phyloP scores from a whole-genome alignment of 768 basidiomycete species.

The Gymnopilus dilepis region DNA sequence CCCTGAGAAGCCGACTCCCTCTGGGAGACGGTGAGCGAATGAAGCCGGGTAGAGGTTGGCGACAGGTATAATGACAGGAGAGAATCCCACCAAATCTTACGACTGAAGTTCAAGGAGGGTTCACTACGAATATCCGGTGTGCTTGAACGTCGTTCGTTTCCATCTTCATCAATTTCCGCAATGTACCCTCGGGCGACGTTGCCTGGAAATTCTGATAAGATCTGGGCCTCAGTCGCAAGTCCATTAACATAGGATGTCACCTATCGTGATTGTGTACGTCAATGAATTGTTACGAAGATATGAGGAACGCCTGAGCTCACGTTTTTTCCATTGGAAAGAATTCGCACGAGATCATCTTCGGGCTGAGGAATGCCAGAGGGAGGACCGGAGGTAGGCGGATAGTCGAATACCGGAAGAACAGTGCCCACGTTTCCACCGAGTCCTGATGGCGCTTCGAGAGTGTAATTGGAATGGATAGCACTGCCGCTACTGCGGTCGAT shows the following conservation, averaged over 20 bases:
- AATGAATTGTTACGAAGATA: slow-evolving; percentile 9
- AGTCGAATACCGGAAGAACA: slow-evolving; percentile 21
- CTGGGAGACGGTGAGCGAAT: slow-evolving; percentile 43
- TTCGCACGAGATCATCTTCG: slow-evolving; percentile 25
- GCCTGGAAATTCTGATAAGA: slow-evolving; percentile 24
- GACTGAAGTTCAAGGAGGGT: slow-evolving; percentile 69
- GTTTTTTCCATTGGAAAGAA: slow-evolving; percentile 21
- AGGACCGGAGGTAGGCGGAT: slow-evolving; percentile 25
- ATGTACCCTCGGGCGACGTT: slow-evolving; percentile 29
- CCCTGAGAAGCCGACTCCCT: slow-evolving; percentile 50
- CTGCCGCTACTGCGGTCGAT: neutral
- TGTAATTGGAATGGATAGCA: slow-evolving; percentile 1
- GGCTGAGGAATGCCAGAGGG: slow-evolving; percentile 35
- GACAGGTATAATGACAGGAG: slow-evolving; percentile 61
- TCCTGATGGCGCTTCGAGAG: slow-evolving; percentile 3
- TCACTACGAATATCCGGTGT: slow-evolving; percentile 47
- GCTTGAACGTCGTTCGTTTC: slow-evolving; percentile 28
- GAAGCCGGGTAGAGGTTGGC: slow-evolving; percentile 35
- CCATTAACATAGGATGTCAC: slow-evolving; percentile 21
- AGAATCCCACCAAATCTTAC: slow-evolving; percentile 83
- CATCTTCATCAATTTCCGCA: slow-evolving; percentile 35
- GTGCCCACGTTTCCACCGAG: slow-evolving; percentile 6
- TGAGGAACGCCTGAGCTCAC: slow-evolving; percentile 18
- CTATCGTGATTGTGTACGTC: slow-evolving; percentile 20
- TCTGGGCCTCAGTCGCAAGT: slow-evolving; percentile 24